phyloP scores from a whole-genome alignment of 345 rosid genomes.

The Raphanus sativus region DNA sequence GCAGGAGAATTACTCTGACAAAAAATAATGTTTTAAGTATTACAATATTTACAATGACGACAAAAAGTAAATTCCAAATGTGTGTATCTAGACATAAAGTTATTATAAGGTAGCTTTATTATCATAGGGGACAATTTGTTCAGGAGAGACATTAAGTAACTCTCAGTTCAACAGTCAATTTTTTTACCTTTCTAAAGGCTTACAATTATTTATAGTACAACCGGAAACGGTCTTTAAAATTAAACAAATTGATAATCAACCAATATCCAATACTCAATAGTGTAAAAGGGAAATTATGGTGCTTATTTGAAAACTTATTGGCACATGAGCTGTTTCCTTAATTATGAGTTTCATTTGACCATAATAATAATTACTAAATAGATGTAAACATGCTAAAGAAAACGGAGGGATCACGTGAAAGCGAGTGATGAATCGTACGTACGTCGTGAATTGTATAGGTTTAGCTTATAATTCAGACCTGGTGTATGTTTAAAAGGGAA shows the following conservation, averaged over 20 bases:
- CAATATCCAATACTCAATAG: background rate
- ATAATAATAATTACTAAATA: background rate
- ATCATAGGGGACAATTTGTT: constrained; percentile 36
- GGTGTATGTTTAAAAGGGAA: constrained; percentile 27
- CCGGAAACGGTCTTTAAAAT: constrained; percentile 7
- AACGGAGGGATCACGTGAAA: constrained; percentile 21
- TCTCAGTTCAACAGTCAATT: constrained; percentile 29
- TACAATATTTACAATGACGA: constrained; percentile 16
- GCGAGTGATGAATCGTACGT: constrained; percentile 17
- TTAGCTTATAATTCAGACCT: constrained; percentile 9
- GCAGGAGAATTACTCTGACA: constrained; percentile 10
- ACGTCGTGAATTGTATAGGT: constrained; percentile 11
- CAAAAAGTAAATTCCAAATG: constrained; percentile 33
- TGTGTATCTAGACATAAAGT: background rate
- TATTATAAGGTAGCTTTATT: constrained; percentile 25
- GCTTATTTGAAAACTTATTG: background rate
- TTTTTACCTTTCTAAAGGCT: background rate
- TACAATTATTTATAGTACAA: constrained; percentile 9
- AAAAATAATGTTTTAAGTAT: background rate
- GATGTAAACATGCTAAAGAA: background rate
- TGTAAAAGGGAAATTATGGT: background rate
- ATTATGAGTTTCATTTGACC: background rate
- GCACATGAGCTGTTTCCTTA: constrained; percentile 6
- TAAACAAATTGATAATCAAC: background rate
- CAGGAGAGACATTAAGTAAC: constrained; percentile 35